Percentiles rank a stretch among this genome's conserved stretches.
Conservation (phyloP, 2,329 filamentous ascomycete genomes). For the Grosmannia huntii region DNA sequence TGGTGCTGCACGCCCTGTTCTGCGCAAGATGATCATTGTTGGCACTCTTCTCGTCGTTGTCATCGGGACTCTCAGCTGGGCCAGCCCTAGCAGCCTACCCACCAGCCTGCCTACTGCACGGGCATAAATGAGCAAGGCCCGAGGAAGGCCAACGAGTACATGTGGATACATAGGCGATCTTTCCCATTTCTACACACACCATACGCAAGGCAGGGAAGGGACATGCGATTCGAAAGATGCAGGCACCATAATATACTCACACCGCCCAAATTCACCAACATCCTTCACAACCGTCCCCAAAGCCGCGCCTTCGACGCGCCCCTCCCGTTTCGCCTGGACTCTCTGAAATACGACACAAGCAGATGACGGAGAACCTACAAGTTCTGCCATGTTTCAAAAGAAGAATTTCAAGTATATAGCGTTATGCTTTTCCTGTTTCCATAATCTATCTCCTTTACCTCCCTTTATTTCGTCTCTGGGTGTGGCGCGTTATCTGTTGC, state of each 20-base stretch:
- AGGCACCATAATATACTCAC: neutral
- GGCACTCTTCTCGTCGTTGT: conserved; percentile 47
- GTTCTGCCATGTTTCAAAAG: neutral
- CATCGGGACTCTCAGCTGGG: conserved; percentile 52
- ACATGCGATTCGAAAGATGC: neutral
- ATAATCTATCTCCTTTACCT: neutral
- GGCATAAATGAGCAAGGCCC: neutral
- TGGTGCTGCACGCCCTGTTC: conserved; percentile 59
- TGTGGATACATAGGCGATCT: neutral
- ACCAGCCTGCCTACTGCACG: neutral
- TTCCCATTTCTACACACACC: neutral
- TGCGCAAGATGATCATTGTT: conserved; percentile 67
- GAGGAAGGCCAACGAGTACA: neutral
- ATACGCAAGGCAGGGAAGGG: neutral
- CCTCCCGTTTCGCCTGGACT: neutral
- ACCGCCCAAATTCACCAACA: neutral
- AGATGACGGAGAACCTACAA: neutral
- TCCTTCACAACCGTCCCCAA: neutral
- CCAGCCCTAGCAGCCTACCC: conserved; percentile 5
- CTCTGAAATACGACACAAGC: conserved; percentile 4
- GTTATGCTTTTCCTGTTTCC: neutral
- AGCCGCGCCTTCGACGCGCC: neutral
- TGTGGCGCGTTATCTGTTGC: neutral
- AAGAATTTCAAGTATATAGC: conserved; percentile 7
- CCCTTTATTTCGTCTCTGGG: neutral